phyloP scores from a whole-genome alignment of 805 yeast genomes.

The baker's yeast (Saccharomyces cerevisiae) region DNA sequence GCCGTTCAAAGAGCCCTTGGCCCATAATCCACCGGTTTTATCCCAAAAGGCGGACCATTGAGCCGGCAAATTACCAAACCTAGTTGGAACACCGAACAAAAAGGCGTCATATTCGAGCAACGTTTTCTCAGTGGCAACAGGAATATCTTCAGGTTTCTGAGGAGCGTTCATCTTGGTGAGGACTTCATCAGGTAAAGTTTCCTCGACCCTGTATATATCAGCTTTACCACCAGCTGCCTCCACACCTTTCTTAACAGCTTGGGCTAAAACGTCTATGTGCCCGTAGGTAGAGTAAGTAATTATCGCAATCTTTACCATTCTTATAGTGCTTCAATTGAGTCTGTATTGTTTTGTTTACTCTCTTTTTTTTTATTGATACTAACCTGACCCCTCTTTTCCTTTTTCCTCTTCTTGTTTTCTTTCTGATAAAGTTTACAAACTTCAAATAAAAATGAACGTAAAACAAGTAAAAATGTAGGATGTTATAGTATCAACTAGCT shows the following conservation, averaged over 20 bases:
- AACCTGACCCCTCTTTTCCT: not conserved
- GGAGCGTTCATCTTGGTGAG: slow-evolving; percentile 55
- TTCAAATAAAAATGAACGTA: not conserved
- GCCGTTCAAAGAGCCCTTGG: slow-evolving; percentile 57
- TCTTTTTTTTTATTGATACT: not conserved
- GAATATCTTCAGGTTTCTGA: slow-evolving; percentile 47
- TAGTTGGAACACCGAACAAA: slow-evolving; percentile 73
- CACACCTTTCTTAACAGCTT: slow-evolving; percentile 60
- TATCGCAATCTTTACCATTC: slow-evolving; percentile 38
- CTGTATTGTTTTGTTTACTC: not conserved
- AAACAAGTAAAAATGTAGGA: not conserved
- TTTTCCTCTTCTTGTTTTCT: not conserved
- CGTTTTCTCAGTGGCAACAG: slow-evolving; percentile 50
- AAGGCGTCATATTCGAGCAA: slow-evolving; percentile 62
- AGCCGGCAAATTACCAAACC: slow-evolving; percentile 69
- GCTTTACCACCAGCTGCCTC: slow-evolving; percentile 63
- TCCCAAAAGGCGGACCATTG: slow-evolving; percentile 77
- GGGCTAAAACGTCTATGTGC: slow-evolving; percentile 64
- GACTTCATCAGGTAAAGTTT: slow-evolving; percentile 59
- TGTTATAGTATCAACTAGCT: not conserved
- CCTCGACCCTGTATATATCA: slow-evolving; percentile 66
- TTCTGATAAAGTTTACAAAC: not conserved
- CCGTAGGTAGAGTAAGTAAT: slow-evolving; percentile 73
- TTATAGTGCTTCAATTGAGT: not conserved
- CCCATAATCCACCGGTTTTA: slow-evolving; percentile 75